Percentiles rank a stretch among this genome's conserved stretches.
Conservation (phyloP, 257 asterid species). For the Lavandula angustifolia region DNA sequence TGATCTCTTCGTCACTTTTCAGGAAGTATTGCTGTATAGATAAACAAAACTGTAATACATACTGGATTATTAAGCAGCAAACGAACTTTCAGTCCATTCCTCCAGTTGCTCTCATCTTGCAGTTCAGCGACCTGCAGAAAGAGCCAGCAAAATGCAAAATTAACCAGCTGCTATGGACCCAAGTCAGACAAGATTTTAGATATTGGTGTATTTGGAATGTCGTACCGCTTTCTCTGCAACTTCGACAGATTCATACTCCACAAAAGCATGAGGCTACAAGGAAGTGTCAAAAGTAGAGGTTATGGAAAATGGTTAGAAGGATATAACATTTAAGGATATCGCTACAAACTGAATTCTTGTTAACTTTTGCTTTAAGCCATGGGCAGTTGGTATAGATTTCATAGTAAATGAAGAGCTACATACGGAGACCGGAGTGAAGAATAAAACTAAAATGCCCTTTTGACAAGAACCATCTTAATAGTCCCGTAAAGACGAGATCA, state of each 20-base stretch:
- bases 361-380: too few relatives aligned
- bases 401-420: too few relatives aligned
- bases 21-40: not conserved
- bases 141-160: slow-evolving; percentile 16
- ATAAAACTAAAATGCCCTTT: too few relatives aligned
- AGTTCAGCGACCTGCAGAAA: slow-evolving; percentile 56
- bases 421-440: too few relatives aligned
- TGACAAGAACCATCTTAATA: too few relatives aligned
- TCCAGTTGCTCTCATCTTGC: slow-evolving; percentile 70
- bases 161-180: too few relatives aligned
- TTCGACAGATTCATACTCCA: slow-evolving; percentile 77
- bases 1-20: not conserved
- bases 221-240: slow-evolving; percentile 77
- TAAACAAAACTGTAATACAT: slow-evolving; percentile 24
- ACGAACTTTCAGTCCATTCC: slow-evolving; percentile 78
- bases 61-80: slow-evolving; percentile 58
- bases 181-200: too few relatives aligned
- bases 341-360: too few relatives aligned
- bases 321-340: too few relatives aligned
- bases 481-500: too few relatives aligned
- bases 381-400: too few relatives aligned
- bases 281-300: slow-evolving; percentile 29
- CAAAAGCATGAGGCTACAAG: slow-evolving; percentile 77
- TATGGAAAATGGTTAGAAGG: not conserved
- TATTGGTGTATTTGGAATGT: too few relatives aligned